A percentile compares a stretch with the other conserved stretches of the same genome.
These are phyloP conservation scores for Suillus lakei DNA, from an alignment of 768 basidiomycete genomes.

Conservation along the genomic window DNA sequence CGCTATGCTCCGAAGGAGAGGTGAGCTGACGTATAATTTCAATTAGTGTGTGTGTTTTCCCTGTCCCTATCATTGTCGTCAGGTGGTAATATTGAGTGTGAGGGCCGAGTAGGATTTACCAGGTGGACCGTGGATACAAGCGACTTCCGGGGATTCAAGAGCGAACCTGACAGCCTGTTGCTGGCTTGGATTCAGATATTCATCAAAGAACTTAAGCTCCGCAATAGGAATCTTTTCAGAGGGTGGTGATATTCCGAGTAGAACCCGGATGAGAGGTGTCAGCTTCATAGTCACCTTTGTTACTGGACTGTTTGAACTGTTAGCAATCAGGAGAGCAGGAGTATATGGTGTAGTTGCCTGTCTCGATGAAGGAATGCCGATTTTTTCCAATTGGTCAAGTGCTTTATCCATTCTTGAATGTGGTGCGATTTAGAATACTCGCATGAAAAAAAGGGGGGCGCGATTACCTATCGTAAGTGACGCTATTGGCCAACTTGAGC, in stretches of 20 bases:
- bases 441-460: neutral
- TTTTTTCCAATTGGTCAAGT: slow-evolving; percentile 65
- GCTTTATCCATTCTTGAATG: slow-evolving; percentile 82
- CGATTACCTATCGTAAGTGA: slow-evolving; percentile 71
- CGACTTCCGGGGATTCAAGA: slow-evolving; percentile 80
- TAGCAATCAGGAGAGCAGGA: neutral
- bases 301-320: slow-evolving; percentile 35
- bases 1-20: slow-evolving; percentile 37
- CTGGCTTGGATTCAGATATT: slow-evolving; percentile 81
- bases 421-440: neutral
- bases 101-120: slow-evolving; percentile 47
- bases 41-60: slow-evolving; percentile 95
- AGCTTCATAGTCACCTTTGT: slow-evolving; percentile 48
- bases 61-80: slow-evolving; percentile 60
- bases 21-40: slow-evolving; percentile 90
- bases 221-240: slow-evolving; percentile 42
- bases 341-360: slow-evolving; percentile 19
- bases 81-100: neutral
- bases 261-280: slow-evolving; percentile 63
- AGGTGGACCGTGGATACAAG: slow-evolving; percentile 97
- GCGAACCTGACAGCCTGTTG: slow-evolving; percentile 83
- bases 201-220: slow-evolving; percentile 71
- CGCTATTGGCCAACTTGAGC: slow-evolving; percentile 89
- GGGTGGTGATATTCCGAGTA: slow-evolving; percentile 67
- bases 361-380: slow-evolving; percentile 34